Percentiles rank a stretch among this genome's conserved stretches.
These are phyloP conservation scores for Chionographis japonica DNA, from an alignment of 106 monocot genomes.

Conservation along the genomic window DNA sequence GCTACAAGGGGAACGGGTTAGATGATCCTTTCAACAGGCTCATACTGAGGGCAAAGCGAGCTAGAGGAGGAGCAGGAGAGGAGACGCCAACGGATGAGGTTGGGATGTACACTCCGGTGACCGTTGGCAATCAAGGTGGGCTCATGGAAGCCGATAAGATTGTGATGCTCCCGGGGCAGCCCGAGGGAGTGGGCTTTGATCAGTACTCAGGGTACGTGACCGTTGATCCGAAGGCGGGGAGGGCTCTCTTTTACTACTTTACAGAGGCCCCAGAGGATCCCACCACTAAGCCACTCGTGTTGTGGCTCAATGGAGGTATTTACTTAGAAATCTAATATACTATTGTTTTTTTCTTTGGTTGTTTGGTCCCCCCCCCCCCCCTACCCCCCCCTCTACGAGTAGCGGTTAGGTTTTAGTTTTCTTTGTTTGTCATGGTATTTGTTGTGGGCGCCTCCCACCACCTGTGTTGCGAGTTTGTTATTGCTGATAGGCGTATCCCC, in stretches of 20 bases:
- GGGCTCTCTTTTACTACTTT: constrained; percentile 46
- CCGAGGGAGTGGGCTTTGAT: background rate
- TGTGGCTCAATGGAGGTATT: constrained; percentile 58
- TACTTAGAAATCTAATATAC: background rate
- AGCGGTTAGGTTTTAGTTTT: too few species aligned
- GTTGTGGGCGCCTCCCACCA: too few species aligned
- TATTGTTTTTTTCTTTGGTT: too few species aligned
- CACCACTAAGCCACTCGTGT: constrained; percentile 20
- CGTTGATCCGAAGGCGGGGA: constrained; percentile 21
- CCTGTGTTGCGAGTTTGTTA: too few species aligned
- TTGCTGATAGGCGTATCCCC: too few species aligned
- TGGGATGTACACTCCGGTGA: background rate
- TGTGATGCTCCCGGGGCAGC: constrained; percentile 35
- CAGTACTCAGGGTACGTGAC: constrained; percentile 45
- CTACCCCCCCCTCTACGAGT: too few species aligned
- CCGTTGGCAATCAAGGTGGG: background rate
- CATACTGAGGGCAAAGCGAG: too few species aligned
- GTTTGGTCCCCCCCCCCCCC: too few species aligned
- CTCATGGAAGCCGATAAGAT: constrained; percentile 33
- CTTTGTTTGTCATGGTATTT: too few species aligned
- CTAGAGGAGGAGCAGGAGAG: too few species aligned
- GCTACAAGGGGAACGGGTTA: too few species aligned
- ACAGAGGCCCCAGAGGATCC: constrained; percentile 7
- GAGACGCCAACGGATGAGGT: background rate
- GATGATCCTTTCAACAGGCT: too few species aligned